Evolutionary conservation across 2,329 filamentous ascomycete genomes (phyloP), one percentile per base, ranked within the genome.

Genomic region (Elsinoe australis): DNA sequence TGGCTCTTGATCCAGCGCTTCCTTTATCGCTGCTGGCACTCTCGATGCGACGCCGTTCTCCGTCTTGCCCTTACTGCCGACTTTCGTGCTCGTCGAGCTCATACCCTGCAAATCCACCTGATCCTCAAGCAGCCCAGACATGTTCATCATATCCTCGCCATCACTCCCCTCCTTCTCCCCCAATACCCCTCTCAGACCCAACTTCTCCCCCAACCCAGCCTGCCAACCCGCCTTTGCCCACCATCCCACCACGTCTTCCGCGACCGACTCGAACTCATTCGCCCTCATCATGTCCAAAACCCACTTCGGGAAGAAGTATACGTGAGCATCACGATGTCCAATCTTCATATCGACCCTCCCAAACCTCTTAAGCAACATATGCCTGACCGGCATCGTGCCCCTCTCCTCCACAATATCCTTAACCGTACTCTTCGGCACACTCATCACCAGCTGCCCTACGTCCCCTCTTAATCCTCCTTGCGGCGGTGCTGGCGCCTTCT

Each of bases 221-320:
- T 96, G 89, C 92, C 92, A 98, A 48, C 82, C 81, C 1, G 90
- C 81, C 64, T 96, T 96, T 26, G 89, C 87, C 88, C 89, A 95
- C 85, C 87, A 95, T 5, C 89, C 88, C 12, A 96, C 72, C 4
- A 95, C 80, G 59, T 96, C 90, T 64, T 96, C 90, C 24, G 85
- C 85, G 39, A 98, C 81, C 49, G 83, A 94, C 58, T 95, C 86
- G 53, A 98, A 79, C 22, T 89, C 83, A 58, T 95, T 94, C 53
- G 76, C 72, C 50, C 79, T 77, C 33, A 94, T 79, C 64, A 95
- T 85, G 47, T 94, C 83, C 59, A 95, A 78, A 6, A 94, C 77
- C 90, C 92, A 96, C 55, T 80, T 80, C 0, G 92, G 92, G 56
- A 98, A 86, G 53, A 98, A 80, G 66, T 98, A 98, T 50, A 96